Percentiles rank a stretch among this genome's conserved stretches.
These are phyloP conservation scores for Rhodotorula sp. DNA, from an alignment of 1,284 basidiomycete species.

Conservation along the genomic window DNA sequence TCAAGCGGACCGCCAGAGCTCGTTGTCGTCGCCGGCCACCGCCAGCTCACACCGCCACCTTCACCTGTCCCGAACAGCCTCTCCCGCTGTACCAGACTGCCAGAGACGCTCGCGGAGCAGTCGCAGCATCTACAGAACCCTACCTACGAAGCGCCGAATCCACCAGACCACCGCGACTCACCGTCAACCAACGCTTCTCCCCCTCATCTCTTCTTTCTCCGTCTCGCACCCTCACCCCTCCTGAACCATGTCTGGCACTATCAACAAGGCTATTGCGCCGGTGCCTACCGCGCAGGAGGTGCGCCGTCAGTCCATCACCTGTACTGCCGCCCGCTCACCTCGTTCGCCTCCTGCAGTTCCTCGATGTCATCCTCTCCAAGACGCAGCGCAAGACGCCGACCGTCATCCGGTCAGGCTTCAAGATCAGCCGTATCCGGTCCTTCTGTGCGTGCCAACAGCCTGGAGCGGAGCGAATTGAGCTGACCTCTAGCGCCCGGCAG, in stretches of 20 bases:
- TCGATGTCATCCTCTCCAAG: conserved; percentile 62
- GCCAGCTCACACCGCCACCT: too few species aligned
- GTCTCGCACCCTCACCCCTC: too few species aligned
- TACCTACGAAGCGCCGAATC: background rate
- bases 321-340: background rate
- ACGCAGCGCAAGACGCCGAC: conserved; percentile 97
- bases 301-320: background rate
- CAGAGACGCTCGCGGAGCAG: background rate
- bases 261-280: conserved; percentile 82
- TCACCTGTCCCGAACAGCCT: too few species aligned
- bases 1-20: too few species aligned
- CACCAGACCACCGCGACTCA: background rate
- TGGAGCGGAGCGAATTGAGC: background rate
- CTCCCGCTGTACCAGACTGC: background rate
- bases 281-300: conserved; percentile 90
- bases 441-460: conserved; percentile 19
- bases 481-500: conserved; percentile 8
- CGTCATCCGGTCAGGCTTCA: conserved; percentile 98
- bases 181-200: background rate
- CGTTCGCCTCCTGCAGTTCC: conserved; percentile 8
- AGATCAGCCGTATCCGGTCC: conserved; percentile 70
- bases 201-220: background rate
- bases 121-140: too few species aligned
- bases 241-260: conserved; percentile 30
- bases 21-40: too few species aligned